phyloP scores from a whole-genome alignment of 73 alveolate species.

The Paramecium octaurelia region DNA sequence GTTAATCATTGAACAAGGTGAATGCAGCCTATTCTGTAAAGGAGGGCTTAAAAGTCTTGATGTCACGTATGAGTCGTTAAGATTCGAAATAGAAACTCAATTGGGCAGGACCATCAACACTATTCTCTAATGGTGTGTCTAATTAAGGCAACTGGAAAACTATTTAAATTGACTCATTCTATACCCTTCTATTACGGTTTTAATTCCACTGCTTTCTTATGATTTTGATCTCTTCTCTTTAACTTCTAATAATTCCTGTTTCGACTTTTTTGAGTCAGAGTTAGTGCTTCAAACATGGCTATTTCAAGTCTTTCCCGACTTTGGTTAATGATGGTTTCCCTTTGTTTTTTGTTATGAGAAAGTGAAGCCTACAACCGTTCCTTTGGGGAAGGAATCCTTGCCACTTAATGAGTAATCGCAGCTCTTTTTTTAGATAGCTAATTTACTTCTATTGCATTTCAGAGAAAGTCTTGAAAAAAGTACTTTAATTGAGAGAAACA shows the following conservation, averaged over 20 bases:
- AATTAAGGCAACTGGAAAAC: background rate
- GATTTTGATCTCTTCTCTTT: background rate
- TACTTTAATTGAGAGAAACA: background rate
- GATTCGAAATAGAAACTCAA: background rate
- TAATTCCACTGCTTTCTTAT: background rate
- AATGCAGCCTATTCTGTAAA: constrained; percentile 19
- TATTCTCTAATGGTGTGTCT: background rate
- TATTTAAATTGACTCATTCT: background rate
- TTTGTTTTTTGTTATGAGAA: background rate
- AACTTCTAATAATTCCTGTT: background rate
- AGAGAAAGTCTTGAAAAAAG: background rate
- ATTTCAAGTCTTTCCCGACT: background rate
- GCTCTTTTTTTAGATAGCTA: background rate
- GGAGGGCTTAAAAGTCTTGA: constrained; percentile 17
- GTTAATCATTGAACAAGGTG: background rate
- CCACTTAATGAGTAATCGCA: background rate
- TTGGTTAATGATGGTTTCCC: background rate
- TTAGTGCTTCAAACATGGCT: background rate
- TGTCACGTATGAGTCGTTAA: background rate
- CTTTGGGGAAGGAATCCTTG: background rate
- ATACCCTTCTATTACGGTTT: background rate
- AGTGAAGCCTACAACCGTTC: background rate
- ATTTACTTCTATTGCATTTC: background rate
- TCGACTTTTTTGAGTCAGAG: background rate
- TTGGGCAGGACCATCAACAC: background rate